Conservation (phyloP, 1,139 yeast genomes). For the Candida glucosophila region DNA sequence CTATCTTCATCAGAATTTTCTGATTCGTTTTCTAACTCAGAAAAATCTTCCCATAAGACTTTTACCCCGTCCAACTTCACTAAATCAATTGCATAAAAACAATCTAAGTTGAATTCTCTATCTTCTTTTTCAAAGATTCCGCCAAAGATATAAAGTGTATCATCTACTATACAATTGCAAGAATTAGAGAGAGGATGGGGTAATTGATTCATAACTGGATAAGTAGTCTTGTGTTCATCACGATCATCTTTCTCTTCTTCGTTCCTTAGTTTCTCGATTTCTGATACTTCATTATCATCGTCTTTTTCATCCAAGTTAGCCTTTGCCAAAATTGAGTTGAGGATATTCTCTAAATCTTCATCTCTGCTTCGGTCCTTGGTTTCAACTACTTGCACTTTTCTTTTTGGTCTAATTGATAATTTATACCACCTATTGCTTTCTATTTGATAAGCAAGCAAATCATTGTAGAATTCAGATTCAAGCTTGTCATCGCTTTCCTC, state of each 20-base stretch:
- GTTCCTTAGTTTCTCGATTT: conserved; percentile 29
- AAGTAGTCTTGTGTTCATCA: no score
- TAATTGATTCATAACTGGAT: conserved; percentile 49
- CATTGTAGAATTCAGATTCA: conserved; percentile 78
- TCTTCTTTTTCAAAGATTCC: conserved; percentile 90
- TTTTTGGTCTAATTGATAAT: conserved; percentile 54
- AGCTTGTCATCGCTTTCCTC: conserved; percentile 92
- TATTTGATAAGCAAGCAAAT: conserved; percentile 71
- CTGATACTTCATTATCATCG: conserved; percentile 29
- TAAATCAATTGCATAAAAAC: conserved; percentile 78
- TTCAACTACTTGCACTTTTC: conserved; percentile 36
- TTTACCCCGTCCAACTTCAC: conserved; percentile 83
- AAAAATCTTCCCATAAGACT: conserved; percentile 82
- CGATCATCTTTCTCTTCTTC: conserved; percentile 27
- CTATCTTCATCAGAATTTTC: conserved; percentile 36
- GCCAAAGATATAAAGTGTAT: conserved; percentile 77
- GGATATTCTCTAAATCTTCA: conserved; percentile 74
- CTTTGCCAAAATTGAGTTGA: conserved; percentile 66
- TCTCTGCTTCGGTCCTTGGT: conserved; percentile 52
- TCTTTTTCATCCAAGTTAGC: conserved; percentile 55
- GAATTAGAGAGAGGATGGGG: conserved; percentile 93
- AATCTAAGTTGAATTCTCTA: conserved; percentile 73
- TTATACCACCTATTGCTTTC: conserved; percentile 89
- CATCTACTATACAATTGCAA: conserved; percentile 78
- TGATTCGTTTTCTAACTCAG: conserved; percentile 21